A percentile compares a stretch with the other conserved stretches of the same genome.
These are phyloP conservation scores for Rhizoclosmatium sp. DNA, from an alignment of 192 early-diverging fungal genomes.

Conservation along the genomic window DNA sequence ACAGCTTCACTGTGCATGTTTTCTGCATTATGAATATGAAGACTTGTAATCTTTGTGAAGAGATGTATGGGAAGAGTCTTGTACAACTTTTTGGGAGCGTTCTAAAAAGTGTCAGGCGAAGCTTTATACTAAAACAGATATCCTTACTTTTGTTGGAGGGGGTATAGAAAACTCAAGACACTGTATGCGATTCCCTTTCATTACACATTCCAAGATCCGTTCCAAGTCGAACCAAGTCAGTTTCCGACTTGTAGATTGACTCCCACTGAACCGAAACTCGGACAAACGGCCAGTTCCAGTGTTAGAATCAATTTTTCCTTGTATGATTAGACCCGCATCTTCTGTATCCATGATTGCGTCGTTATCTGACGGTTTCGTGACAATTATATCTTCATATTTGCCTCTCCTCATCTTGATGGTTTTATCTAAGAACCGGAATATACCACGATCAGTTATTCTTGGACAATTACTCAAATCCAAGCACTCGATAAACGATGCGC, in stretches of 20 bases:
- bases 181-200: background rate
- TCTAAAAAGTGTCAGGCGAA: background rate
- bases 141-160: background rate
- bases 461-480: background rate
- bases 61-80: background rate
- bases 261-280: background rate
- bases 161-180: constrained; percentile 2
- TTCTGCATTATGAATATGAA: background rate
- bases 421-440: constrained; percentile 3
- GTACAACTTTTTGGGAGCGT: background rate
- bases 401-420: background rate
- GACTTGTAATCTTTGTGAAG: background rate
- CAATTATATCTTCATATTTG: too few species aligned
- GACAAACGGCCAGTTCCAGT: background rate
- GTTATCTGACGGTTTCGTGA: background rate
- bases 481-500: background rate
- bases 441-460: constrained; percentile 1
- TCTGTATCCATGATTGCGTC: background rate
- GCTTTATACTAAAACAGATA: background rate
- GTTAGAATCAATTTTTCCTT: background rate
- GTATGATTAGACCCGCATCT: background rate
- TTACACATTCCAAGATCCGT: background rate
- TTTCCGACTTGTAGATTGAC: background rate
- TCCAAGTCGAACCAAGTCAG: background rate
- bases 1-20: background rate